Conservation (phyloP, 2,329 filamentous ascomycete genomes). For the Diaporthe destruens region DNA sequence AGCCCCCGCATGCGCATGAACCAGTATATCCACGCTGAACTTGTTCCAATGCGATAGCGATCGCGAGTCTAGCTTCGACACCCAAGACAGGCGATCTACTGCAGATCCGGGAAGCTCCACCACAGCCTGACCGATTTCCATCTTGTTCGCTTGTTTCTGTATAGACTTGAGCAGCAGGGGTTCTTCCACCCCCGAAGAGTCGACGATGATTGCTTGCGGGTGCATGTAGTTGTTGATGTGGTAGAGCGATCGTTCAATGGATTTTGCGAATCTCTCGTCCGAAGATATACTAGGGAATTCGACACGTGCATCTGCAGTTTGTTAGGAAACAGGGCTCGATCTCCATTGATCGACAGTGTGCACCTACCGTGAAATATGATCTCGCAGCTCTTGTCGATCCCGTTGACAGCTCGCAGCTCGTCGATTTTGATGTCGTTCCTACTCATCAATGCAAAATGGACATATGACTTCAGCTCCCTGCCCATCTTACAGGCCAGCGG, state of each 20-base stretch:
- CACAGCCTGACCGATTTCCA: constrained; percentile 57
- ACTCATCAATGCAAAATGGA: constrained; percentile 86
- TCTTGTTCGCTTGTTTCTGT: constrained; percentile 29
- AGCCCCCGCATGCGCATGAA: constrained; percentile 79
- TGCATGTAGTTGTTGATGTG: constrained; percentile 81
- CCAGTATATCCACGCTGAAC: constrained; percentile 82
- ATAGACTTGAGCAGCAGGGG: constrained; percentile 67
- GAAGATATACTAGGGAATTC: constrained; percentile 79
- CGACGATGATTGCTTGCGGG: constrained; percentile 81
- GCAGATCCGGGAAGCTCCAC: constrained; percentile 79
- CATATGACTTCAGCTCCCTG: constrained; percentile 73
- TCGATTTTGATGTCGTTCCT: constrained; percentile 76
- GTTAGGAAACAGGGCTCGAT: not conserved
- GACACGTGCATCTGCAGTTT: constrained; percentile 76
- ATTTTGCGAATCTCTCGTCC: constrained; percentile 75
- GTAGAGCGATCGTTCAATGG: constrained; percentile 73
- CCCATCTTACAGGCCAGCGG: constrained; percentile 92
- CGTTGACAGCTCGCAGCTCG: constrained; percentile 81
- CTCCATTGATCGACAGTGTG: constrained; percentile 28
- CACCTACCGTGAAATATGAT: constrained; percentile 69
- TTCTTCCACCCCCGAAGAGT: constrained; percentile 77
- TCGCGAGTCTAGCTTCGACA: constrained; percentile 75
- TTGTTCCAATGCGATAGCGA: constrained; percentile 72
- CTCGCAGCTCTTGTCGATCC: constrained; percentile 77
- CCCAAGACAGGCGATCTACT: constrained; percentile 77